A percentile compares a stretch with the other conserved stretches of the same genome.
These are phyloP conservation scores for Lichtheimia hyalospora DNA, from an alignment of 371 early-diverging fungal genomes.

Conservation along the genomic window DNA sequence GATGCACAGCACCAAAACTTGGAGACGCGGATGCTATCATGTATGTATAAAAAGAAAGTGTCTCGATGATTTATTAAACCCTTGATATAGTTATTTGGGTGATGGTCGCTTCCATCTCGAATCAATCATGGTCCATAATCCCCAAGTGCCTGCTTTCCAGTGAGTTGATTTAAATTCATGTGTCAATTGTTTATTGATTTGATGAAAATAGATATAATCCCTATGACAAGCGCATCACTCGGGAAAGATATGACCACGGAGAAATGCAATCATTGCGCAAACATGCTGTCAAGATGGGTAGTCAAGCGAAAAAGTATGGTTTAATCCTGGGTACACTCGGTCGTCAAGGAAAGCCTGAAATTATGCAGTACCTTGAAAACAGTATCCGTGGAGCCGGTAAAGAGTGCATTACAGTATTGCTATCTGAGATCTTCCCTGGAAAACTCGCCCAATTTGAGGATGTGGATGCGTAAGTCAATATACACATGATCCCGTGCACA, in stretches of 20 bases:
- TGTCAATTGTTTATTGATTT: too few relatives aligned
- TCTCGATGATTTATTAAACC: background rate
- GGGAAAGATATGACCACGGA: slow-evolving; percentile 92
- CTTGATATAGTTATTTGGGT: slow-evolving; percentile 72
- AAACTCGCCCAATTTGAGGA: slow-evolving; percentile 88
- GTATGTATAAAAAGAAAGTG: slow-evolving; percentile 25
- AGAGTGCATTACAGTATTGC: slow-evolving; percentile 74
- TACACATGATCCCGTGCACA: too few relatives aligned
- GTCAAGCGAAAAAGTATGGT: slow-evolving; percentile 79
- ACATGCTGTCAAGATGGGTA: slow-evolving; percentile 77
- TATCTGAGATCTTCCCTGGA: slow-evolving; percentile 93
- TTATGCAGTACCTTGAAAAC: slow-evolving; percentile 81
- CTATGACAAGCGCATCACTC: slow-evolving; percentile 88
- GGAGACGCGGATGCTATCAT: slow-evolving; percentile 69
- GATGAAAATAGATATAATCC: slow-evolving; percentile 84
- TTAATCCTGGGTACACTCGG: slow-evolving; percentile 97
- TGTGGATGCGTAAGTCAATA: slow-evolving; percentile 73
- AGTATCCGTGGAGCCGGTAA: slow-evolving; percentile 64
- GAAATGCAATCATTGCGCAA: slow-evolving; percentile 89
- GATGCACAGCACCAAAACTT: slow-evolving; percentile 97
- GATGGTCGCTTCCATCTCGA: slow-evolving; percentile 99
- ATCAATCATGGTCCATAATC: slow-evolving; percentile 99
- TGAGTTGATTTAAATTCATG: slow-evolving; percentile 17
- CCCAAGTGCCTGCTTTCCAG: slow-evolving; percentile 86
- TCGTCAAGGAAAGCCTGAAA: slow-evolving; percentile 96